phyloP scores from a whole-genome alignment of 768 basidiomycete species.

The Mycena pura region DNA sequence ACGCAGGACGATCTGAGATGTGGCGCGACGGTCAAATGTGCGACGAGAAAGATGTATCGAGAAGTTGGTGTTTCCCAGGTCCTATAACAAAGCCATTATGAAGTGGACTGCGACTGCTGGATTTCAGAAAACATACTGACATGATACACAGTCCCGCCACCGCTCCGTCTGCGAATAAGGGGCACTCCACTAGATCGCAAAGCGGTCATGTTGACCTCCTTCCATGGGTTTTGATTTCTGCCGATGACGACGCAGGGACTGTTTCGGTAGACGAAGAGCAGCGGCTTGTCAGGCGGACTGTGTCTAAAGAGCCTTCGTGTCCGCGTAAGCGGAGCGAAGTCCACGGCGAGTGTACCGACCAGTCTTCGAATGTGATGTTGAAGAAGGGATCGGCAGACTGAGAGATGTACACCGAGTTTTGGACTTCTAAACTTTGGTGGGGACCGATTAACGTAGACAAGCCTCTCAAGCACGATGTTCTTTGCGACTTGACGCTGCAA shows the following conservation, averaged over 20 bases:
- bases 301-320: constrained; percentile 67
- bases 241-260: constrained; percentile 91
- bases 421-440: neutral
- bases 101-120: neutral
- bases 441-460: neutral
- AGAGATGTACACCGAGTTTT: constrained; percentile 73
- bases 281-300: constrained; percentile 65
- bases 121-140: constrained; percentile 51
- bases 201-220: constrained; percentile 82
- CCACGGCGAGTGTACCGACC: constrained; percentile 52
- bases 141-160: constrained; percentile 96
- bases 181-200: constrained; percentile 64
- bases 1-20: constrained; percentile 76
- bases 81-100: constrained; percentile 53
- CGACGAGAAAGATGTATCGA: constrained; percentile 88
- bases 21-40: constrained; percentile 79
- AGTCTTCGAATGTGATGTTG: constrained; percentile 91
- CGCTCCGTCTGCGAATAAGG: constrained; percentile 85
- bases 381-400: constrained; percentile 84
- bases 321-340: neutral
- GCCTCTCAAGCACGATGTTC: neutral
- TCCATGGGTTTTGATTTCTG: constrained; percentile 98
- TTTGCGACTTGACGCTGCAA: neutral
- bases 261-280: constrained; percentile 89
- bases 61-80: constrained; percentile 96